A percentile compares a stretch with the other conserved stretches of the same genome.
These are phyloP conservation scores for Falciphora oryzae DNA, from an alignment of 2,329 filamentous ascomycete species.

Conservation along the genomic window DNA sequence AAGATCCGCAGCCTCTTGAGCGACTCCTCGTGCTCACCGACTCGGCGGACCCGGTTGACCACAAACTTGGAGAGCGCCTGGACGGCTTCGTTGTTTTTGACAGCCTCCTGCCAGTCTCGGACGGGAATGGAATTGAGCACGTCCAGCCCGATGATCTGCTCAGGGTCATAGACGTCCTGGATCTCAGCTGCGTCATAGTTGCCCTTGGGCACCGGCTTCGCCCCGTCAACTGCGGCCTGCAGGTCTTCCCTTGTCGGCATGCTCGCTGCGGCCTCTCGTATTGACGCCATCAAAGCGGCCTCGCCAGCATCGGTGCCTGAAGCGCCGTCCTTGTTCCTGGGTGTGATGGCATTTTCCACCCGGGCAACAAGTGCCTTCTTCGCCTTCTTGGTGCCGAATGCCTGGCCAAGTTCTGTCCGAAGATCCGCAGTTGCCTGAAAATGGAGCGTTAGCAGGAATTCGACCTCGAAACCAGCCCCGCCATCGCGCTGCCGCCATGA, in stretches of 20 bases:
- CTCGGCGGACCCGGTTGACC: slow-evolving; percentile 51
- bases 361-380: slow-evolving; percentile 68
- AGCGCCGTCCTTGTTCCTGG: slow-evolving; percentile 29
- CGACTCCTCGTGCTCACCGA: slow-evolving; percentile 48
- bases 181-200: slow-evolving; percentile 62
- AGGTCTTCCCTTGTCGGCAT: slow-evolving; percentile 38
- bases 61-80: slow-evolving; percentile 58
- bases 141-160: slow-evolving; percentile 60
- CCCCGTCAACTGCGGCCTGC: slow-evolving; percentile 51
- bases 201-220: slow-evolving; percentile 67
- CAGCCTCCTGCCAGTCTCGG: slow-evolving; percentile 67
- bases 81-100: slow-evolving; percentile 52
- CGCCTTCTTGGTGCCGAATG: slow-evolving; percentile 82
- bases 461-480: not conserved
- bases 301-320: slow-evolving; percentile 48
- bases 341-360: slow-evolving; percentile 64
- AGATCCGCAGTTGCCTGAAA: slow-evolving; percentile 53
- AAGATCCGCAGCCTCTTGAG: slow-evolving; percentile 51
- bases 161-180: slow-evolving; percentile 66
- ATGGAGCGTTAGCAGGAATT: not conserved
- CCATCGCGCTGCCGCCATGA: not conserved
- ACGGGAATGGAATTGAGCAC: slow-evolving; percentile 63
- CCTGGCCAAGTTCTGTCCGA: slow-evolving; percentile 64
- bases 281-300: slow-evolving; percentile 55
- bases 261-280: slow-evolving; percentile 52